Conservation (phyloP, 129 eudicot genomes). For the Artemisia argyi region DNA sequence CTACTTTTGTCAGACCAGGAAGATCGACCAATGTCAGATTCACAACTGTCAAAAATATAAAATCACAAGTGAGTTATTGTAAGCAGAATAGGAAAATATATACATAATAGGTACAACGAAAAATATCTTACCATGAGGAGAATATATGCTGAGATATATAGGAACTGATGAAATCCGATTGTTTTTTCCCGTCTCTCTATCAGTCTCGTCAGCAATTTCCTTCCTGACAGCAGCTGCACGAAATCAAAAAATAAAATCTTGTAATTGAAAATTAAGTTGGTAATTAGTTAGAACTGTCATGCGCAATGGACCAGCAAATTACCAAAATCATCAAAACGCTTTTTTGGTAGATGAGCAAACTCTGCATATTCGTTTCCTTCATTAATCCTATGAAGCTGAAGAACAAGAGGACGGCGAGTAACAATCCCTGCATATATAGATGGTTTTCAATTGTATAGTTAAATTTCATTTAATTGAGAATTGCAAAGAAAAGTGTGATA, state of each 20-base stretch:
- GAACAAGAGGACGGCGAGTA: constrained; percentile 94
- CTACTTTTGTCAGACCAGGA: constrained; percentile 12
- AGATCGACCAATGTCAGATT: constrained; percentile 10
- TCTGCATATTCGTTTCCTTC: constrained; percentile 93
- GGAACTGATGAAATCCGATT: constrained; percentile 74
- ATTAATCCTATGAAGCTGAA: constrained; percentile 79
- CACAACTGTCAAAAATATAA: not conserved
- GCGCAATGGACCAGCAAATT: not conserved
- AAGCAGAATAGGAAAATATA: not conserved
- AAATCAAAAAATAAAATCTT: constrained; percentile 14
- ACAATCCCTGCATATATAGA: constrained; percentile 66
- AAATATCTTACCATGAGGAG: constrained; percentile 63
- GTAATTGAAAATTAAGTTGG: not conserved
- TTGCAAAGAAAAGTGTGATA: no score
- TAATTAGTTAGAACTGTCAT: not conserved
- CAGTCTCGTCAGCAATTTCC: constrained; percentile 89
- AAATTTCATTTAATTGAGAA: not conserved
- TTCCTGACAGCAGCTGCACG: constrained; percentile 75
- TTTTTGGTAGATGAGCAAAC: constrained; percentile 84
- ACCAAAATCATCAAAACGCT: constrained; percentile 84
- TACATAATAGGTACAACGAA: not conserved
- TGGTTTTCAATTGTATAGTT: not conserved
- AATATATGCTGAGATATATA: constrained; percentile 76
- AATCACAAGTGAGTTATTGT: not conserved
- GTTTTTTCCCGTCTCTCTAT: constrained; percentile 73